Evolutionary conservation across 805 yeast genomes (phyloP).

Genomic region (Brettanomyces anomalus): DNA sequence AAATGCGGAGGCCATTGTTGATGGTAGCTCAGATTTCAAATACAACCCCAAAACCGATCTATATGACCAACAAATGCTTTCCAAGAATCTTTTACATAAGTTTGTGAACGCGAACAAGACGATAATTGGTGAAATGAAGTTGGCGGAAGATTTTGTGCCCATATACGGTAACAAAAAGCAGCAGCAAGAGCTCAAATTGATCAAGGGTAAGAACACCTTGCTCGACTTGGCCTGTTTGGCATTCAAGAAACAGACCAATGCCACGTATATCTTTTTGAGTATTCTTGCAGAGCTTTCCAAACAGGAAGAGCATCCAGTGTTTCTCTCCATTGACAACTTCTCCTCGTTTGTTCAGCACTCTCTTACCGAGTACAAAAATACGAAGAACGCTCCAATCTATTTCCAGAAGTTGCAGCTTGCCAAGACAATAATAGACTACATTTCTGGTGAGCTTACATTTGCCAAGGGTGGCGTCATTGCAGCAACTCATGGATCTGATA

Average conservation of each 20-base stretch:
- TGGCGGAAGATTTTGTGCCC: constrained; percentile 15
- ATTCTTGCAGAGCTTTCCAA: constrained; percentile 45
- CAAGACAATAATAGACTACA: constrained; percentile 41
- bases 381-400: constrained; percentile 46
- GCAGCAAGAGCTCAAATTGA: constrained; percentile 7
- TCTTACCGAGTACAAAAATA: constrained; percentile 50
- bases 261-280: constrained; percentile 39
- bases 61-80: constrained; percentile 74
- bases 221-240: constrained; percentile 32
- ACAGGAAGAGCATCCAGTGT: constrained; percentile 47
- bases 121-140: constrained; percentile 24
- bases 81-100: constrained; percentile 50
- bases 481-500: constrained; percentile 51
- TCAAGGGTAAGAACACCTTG: constrained; percentile 24
- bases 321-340: constrained; percentile 67
- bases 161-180: constrained; percentile 12
- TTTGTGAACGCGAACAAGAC: constrained; percentile 37
- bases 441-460: constrained; percentile 46
- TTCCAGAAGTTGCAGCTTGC: constrained; percentile 58
- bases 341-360: constrained; percentile 50
- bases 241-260: constrained; percentile 20
- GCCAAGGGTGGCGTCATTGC: constrained; percentile 55
- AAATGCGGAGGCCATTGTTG: constrained; percentile 48
- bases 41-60: constrained; percentile 37
- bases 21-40: constrained; percentile 66